Base-by-base conservation (phyloP, 23 red algal species). In the Cyanidioschyzon merolae region DNA sequence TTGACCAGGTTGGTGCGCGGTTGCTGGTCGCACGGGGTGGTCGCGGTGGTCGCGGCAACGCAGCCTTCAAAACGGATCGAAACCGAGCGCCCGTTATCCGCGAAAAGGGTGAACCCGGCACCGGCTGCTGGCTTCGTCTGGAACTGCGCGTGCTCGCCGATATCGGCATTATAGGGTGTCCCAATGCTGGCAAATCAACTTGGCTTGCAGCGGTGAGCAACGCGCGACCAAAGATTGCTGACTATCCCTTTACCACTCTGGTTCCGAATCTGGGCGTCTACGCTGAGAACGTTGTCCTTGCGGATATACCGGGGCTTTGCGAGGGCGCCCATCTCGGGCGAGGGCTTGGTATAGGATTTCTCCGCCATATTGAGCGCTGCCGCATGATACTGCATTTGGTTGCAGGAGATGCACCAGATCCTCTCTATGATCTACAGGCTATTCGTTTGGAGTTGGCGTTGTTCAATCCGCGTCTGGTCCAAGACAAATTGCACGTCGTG, bases 241-340 rank as follows among this genome's bases (percentile, higher is more conserved):
- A 90, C 68, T 96, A 96, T 84, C 92, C 92, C 7, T 96, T 96
- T 58, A 96, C 92, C 50, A 96, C 92, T 7, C 76, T 91, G 57
- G 88, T 96, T 21, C 92, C 92, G 1, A 91, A 90, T 38, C 87
- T 96, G 21, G 92, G 92, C 18, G 88, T 96, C 36, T 76, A 74
- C 59, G 87, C 75, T 2, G 76, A 83, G 3, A 37, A 39, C 17
- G 41, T 96, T 36, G 92, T 96, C 27, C 31, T 96, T 24, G 92
- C 84, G 24, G 92, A 96, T 81, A 90, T 96, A 40, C 92, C 92
- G 0, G 92, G 92, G 0, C 58, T 96, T 15, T 82, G 90, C 37
- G 84, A 90, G 79, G 92, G 92, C 34, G 92, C 92, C 37, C 92
- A 96, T 80, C 75, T 71, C 31, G 92, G 88, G 40, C 76, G 87